Evolutionary conservation across 2,329 filamentous ascomycete genomes (phyloP).

Genomic region (Claviceps pusilla): DNA sequence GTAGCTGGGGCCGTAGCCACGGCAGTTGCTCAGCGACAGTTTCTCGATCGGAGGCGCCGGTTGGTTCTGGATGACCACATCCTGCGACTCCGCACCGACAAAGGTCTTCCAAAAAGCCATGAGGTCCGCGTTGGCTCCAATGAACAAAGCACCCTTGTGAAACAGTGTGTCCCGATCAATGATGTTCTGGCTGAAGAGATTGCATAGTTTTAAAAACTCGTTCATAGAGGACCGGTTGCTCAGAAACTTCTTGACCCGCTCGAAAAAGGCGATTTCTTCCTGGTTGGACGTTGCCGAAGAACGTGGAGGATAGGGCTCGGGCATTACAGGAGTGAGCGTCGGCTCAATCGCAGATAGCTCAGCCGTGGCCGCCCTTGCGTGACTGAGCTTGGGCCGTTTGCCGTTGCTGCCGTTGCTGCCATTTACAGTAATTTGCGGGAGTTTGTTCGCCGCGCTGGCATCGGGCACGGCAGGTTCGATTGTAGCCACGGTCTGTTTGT

Average conservation of each 20-base stretch:
- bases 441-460: slow-evolving; percentile 22
- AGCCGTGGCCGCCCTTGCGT: slow-evolving; percentile 44
- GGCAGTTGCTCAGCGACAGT: slow-evolving; percentile 89
- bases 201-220: slow-evolving; percentile 94
- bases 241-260: slow-evolving; percentile 91
- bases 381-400: slow-evolving; percentile 64
- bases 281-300: slow-evolving; percentile 57
- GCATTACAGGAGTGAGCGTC: slow-evolving; percentile 74
- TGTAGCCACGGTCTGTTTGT: slow-evolving; percentile 37
- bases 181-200: slow-evolving; percentile 82
- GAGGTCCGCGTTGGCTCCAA: slow-evolving; percentile 78
- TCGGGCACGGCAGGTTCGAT: slow-evolving; percentile 29
- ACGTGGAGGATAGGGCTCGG: slow-evolving; percentile 69
- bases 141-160: slow-evolving; percentile 70
- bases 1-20: slow-evolving; percentile 91
- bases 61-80: slow-evolving; percentile 65
- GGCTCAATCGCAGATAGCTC: slow-evolving; percentile 59
- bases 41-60: slow-evolving; percentile 61
- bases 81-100: slow-evolving; percentile 60
- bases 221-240: slow-evolving; percentile 84
- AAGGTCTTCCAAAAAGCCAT: slow-evolving; percentile 78
- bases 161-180: slow-evolving; percentile 75
- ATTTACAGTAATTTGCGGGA: slow-evolving; percentile 19
- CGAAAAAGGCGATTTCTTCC: slow-evolving; percentile 88
- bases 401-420: slow-evolving; percentile 22